Conservation (phyloP, 371 early-diverging fungal species). For the Syncephalis fuscata region DNA sequence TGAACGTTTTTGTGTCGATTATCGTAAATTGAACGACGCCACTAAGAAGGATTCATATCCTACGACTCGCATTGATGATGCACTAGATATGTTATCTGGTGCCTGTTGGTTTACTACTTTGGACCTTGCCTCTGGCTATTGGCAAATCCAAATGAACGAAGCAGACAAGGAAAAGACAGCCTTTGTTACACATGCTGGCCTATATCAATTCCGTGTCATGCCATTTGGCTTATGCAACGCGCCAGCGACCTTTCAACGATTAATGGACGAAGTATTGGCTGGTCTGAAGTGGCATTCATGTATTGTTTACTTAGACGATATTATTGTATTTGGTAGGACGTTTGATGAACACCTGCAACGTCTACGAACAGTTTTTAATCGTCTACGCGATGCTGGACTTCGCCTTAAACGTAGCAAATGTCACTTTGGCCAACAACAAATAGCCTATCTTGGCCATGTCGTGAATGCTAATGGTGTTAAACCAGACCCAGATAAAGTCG, state of each 20-base stretch:
- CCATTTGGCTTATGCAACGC: constrained; percentile 19
- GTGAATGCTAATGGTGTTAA: constrained; percentile 11
- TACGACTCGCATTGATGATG: constrained; percentile 17
- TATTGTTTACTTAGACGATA: constrained; percentile 24
- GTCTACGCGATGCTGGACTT: constrained; percentile 12
- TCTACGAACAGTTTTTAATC: constrained; percentile 13
- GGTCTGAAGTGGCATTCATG: constrained; percentile 12
- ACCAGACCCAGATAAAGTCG: constrained; percentile 9
- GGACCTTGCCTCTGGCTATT: constrained; percentile 22
- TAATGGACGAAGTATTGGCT: constrained; percentile 16
- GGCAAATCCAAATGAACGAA: constrained; percentile 15
- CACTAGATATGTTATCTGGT: constrained; percentile 12
- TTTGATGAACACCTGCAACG: constrained; percentile 17
- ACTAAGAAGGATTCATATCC: constrained; percentile 19
- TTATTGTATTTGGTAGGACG: constrained; percentile 16
- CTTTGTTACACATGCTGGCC: constrained; percentile 12
- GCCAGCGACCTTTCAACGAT: constrained; percentile 15
- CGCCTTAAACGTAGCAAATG: constrained; percentile 21
- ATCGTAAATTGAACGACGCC: constrained; percentile 16
- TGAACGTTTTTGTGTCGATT: constrained; percentile 17
- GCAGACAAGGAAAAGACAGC: constrained; percentile 16
- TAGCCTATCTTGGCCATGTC: constrained; percentile 18
- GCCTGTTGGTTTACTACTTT: constrained; percentile 12
- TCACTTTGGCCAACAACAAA: constrained; percentile 8
- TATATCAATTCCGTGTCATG: constrained; percentile 14